Evolutionary conservation across 306 rosid species (phyloP).

Genomic region (Fragaria vesca): DNA sequence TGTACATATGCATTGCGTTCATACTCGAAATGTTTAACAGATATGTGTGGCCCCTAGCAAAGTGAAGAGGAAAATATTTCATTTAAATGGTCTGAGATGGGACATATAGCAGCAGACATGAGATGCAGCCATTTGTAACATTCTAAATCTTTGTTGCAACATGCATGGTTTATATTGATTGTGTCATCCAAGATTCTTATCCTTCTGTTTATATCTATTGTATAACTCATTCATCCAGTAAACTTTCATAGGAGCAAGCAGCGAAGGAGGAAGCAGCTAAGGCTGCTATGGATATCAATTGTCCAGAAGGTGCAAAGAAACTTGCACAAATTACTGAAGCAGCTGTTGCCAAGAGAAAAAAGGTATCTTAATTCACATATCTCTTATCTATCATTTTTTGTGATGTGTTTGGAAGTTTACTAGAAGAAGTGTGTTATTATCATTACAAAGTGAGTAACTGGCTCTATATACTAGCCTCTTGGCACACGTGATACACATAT

Average conservation of each 20-base stretch:
- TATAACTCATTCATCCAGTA: background rate
- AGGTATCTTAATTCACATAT: background rate
- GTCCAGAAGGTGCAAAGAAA: slow-evolving; percentile 15
- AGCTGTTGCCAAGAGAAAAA: slow-evolving; percentile 14
- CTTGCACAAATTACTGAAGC: slow-evolving; percentile 1
- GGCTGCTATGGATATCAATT: slow-evolving; percentile 19
- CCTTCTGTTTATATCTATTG: background rate
- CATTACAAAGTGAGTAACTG: background rate
- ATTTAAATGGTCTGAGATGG: background rate
- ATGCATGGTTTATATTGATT: background rate
- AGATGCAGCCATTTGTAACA: background rate
- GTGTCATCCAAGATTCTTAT: background rate
- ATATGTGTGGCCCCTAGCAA: background rate
- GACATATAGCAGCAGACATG: background rate
- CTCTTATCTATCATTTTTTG: background rate
- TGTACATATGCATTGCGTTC: background rate
- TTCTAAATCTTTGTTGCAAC: background rate
- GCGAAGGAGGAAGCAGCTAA: slow-evolving; percentile 11
- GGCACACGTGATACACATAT: background rate
- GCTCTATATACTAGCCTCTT: background rate
- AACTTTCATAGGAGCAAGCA: slow-evolving; percentile 20
- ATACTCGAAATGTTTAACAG: background rate
- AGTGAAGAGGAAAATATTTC: background rate
- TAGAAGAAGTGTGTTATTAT: background rate
- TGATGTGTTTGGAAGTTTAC: background rate